A percentile compares a stretch with the other conserved stretches of the same genome.
Conservation (phyloP, 2,329 filamentous ascomycete genomes). For the Paraconiothyrium brasiliense region DNA sequence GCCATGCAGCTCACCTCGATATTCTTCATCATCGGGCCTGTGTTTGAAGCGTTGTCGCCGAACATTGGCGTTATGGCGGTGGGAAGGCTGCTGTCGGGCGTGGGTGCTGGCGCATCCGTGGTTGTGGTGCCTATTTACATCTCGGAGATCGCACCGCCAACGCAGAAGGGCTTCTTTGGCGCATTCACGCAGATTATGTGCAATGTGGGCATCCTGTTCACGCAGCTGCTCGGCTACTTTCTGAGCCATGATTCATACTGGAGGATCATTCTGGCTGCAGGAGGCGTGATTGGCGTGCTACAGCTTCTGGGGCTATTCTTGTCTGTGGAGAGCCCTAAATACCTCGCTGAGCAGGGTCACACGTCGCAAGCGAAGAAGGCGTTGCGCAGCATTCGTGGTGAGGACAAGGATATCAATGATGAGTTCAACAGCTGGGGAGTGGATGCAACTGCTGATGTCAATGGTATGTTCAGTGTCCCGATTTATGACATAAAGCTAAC, state of each 20-base stretch:
- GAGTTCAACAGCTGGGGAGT: constrained; percentile 69
- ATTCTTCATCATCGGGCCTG: constrained; percentile 79
- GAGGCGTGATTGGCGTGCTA: constrained; percentile 71
- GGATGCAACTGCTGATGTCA: constrained; percentile 37
- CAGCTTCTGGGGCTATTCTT: constrained; percentile 77
- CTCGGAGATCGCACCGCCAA: constrained; percentile 81
- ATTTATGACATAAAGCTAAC: constrained; percentile 25
- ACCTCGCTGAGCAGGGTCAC: constrained; percentile 76
- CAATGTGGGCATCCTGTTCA: constrained; percentile 86
- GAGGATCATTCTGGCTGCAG: constrained; percentile 82
- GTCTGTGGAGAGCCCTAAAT: constrained; percentile 84
- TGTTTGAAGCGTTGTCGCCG: constrained; percentile 76
- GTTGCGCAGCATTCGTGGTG: constrained; percentile 80
- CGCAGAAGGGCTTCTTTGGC: constrained; percentile 79
- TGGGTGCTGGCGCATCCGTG: constrained; percentile 87
- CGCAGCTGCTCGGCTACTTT: constrained; percentile 88
- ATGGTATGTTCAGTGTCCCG: constrained; percentile 31
- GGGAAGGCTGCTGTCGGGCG: constrained; percentile 80
- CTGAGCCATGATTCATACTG: constrained; percentile 81
- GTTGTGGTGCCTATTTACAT: constrained; percentile 96
- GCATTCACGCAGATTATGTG: constrained; percentile 91
- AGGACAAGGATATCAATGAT: constrained; percentile 72
- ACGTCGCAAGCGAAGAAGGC: constrained; percentile 69
- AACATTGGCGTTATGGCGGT: constrained; percentile 73
- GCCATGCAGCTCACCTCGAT: constrained; percentile 80